phyloP scores from a whole-genome alignment of 257 asterid species.

The Solanum chilense region DNA sequence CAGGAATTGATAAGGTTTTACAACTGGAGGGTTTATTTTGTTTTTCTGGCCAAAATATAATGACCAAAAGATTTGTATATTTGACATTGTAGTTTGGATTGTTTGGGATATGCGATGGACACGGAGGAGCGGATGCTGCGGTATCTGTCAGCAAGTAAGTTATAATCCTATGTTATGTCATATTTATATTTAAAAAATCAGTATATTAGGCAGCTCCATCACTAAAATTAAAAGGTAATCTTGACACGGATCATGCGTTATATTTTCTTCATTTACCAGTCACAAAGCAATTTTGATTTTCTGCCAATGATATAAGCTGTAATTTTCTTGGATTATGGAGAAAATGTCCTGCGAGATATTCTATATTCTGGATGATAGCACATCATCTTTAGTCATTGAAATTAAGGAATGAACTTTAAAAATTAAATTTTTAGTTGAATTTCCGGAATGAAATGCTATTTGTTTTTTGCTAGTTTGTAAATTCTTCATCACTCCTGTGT shows the following conservation, averaged over 20 bases:
- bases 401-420: neutral
- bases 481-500: neutral
- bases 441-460: neutral
- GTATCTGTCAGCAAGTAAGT: constrained; percentile 85
- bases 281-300: neutral
- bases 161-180: neutral
- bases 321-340: neutral
- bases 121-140: constrained; percentile 92
- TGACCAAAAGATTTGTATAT: constrained; percentile 1
- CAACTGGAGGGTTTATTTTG: constrained; percentile 1
- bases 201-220: neutral
- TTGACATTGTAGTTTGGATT: constrained; percentile 63
- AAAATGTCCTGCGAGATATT: neutral
- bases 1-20: constrained; percentile 74
- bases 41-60: neutral
- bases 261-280: neutral
- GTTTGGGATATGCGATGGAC: constrained; percentile 86
- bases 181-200: neutral
- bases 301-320: neutral
- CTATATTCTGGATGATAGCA: neutral
- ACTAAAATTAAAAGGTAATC: neutral
- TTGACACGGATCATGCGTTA: neutral
- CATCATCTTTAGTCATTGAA: neutral
- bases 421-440: neutral
- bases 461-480: neutral